Conservation (phyloP, 495 filamentous ascomycete species). For the Hypoxylon rickii region DNA sequence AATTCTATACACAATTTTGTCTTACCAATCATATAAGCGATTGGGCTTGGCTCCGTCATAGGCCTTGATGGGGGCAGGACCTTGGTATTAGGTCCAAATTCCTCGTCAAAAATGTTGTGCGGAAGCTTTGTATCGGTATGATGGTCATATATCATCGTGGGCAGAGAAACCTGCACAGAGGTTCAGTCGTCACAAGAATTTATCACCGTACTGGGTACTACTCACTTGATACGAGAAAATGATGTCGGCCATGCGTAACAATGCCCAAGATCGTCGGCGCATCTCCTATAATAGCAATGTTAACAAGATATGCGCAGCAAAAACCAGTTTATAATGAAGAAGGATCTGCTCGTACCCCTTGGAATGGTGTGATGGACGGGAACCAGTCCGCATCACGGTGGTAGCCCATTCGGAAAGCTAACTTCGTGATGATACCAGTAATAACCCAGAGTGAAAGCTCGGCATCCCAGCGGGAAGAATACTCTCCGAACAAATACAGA, state of each 20-base stretch:
- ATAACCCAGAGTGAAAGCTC: slow-evolving; percentile 84
- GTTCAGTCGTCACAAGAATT: slow-evolving; percentile 39
- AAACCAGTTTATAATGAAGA: no score
- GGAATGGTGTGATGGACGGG: slow-evolving; percentile 79
- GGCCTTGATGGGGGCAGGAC: slow-evolving; percentile 76
- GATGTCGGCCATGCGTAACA: slow-evolving; percentile 79
- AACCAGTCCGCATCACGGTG: slow-evolving; percentile 90
- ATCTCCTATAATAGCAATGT: slow-evolving; percentile 65
- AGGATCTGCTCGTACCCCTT: slow-evolving; percentile 68
- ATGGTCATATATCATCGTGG: slow-evolving; percentile 80
- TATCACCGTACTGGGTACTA: neutral
- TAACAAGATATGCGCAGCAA: slow-evolving; percentile 5
- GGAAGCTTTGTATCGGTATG: slow-evolving; percentile 88
- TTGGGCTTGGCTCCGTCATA: slow-evolving; percentile 76
- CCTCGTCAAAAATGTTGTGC: slow-evolving; percentile 91
- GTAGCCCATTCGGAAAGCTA: slow-evolving; percentile 94
- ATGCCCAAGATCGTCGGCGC: slow-evolving; percentile 84
- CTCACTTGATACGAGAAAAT: slow-evolving; percentile 81
- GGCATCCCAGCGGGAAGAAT: slow-evolving; percentile 74
- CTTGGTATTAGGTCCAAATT: slow-evolving; percentile 80
- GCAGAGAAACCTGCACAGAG: slow-evolving; percentile 61
- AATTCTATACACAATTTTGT: slow-evolving; percentile 64
- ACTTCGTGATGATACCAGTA: slow-evolving; percentile 75
- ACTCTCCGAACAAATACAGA: slow-evolving; percentile 83
- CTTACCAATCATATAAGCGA: slow-evolving; percentile 88